Evolutionary conservation across 495 filamentous ascomycete genomes (phyloP), one percentile per base, ranked within the genome.

Genomic region (Hyaloscypha bicolor): DNA sequence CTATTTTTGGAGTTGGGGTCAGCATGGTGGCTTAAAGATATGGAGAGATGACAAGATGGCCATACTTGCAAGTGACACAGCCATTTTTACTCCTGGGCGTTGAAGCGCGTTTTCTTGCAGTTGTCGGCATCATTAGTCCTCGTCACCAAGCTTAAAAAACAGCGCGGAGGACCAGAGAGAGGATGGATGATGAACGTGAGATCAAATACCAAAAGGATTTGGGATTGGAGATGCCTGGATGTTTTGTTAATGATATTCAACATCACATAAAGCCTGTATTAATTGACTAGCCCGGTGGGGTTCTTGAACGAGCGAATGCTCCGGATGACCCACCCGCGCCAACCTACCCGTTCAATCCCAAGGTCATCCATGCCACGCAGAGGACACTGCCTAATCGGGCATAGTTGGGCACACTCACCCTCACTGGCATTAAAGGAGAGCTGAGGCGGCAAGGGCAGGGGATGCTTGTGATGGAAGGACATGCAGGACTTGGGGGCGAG

Each of bases 31-130:
- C 16, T 48, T 37, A 65, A 56, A 16, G 9, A 3, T 14, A 33
- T 4, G 35, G 11, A 31, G 21, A 30, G 25, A 31, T 22, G 53
- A 45, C 5, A 31, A 21, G 19, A 30, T 35, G 9, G 35, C 32
- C 45, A 4, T 63, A 70, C 68, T 70, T 70, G 68, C 68, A 70
- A 60, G 68, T 70, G 1, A 70, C 55, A 55, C 67, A 69, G 16
- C 67, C 67, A 56, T 56, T 69, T 52, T 63, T 70, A 6, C 56
- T 63, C 37, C 68, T 30, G 35, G 68, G 68, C 1, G 68, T 70
- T 3, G 68, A 66, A 1, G 67, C 56, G 51, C 67, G 21, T 55
- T 61, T 67, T 42, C 59, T 61, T 11, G 29, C 30, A 16, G 25
- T 48, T 14, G 42, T 19, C 42, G 42, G 42, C 42, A 16, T 48